These are phyloP conservation scores for Dothistroma pini DNA, from an alignment of 2,329 filamentous ascomycete species.

Conservation along the genomic window DNA sequence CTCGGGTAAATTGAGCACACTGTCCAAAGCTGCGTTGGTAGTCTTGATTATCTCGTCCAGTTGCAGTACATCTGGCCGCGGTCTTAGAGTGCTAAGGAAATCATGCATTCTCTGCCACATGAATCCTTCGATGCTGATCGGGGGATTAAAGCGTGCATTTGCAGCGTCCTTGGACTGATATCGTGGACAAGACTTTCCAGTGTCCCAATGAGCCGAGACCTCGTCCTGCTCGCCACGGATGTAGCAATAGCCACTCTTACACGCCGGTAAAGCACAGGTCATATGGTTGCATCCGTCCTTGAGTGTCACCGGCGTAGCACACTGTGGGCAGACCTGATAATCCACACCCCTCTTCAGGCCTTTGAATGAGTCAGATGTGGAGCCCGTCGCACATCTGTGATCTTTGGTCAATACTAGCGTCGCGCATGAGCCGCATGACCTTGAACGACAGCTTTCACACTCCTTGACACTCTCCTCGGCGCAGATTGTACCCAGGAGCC, in stretches of 20 bases:
- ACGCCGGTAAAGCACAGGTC: background rate
- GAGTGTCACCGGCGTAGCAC: background rate
- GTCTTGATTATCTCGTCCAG: too few relatives aligned
- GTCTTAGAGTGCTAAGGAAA: too few relatives aligned
- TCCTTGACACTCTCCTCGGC: background rate
- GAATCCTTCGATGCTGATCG: too few relatives aligned
- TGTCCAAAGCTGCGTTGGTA: too few relatives aligned
- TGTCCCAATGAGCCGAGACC: background rate
- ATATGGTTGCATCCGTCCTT: background rate
- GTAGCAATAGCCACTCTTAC: background rate
- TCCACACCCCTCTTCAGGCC: background rate
- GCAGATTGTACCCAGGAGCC: background rate
- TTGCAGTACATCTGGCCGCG: too few relatives aligned
- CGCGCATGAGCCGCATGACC: background rate
- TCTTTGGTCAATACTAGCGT: background rate
- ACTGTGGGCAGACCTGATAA: background rate
- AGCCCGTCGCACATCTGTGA: background rate
- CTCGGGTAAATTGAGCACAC: too few relatives aligned
- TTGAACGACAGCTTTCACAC: background rate
- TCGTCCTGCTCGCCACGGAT: background rate
- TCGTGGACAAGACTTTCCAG: background rate
- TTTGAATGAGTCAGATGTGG: background rate
- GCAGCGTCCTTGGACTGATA: background rate
- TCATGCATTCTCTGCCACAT: too few relatives aligned
- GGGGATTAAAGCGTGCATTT: background rate